Base-by-base conservation (phyloP, 2,329 filamentous ascomycete species). In the Hypoxylon sp. region DNA sequence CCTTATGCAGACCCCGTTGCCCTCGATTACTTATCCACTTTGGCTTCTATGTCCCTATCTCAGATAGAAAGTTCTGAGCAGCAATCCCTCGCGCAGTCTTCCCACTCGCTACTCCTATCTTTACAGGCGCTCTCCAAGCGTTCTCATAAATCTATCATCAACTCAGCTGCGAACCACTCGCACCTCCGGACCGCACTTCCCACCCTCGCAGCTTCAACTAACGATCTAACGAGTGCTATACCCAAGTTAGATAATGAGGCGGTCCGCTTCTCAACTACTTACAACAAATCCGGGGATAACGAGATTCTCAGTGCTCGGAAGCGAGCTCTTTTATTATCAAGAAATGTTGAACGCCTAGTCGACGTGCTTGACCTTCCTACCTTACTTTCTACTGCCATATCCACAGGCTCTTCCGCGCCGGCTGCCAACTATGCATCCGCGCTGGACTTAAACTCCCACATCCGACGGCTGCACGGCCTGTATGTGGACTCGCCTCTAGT, bases 311-410 rank as follows among this genome's bases (percentile, higher is more conserved):
- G 90, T 55, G 84, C 91, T 27, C 88, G 96, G 72, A 93, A 92
- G 75, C 91, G 92, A 76, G 92, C 93, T 0, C 87, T 98, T 76
- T 86, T 97, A 21, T 85, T 98, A 15, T 89, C 93, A 17, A 88
- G 93, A 52, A 98, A 98, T 78, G 91, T 95, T 29, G 95, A 98
- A 78, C 89, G 95, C 61, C 86, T 98, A 2, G 92, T 94, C 31
- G 94, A 98, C 78, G 91, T 98, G 32, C 88, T 99, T 65, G 95
- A 98, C 75, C 87, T 99, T 31, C 96, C 96, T 0, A 90, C 92
- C 0, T 83, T 98, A 35, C 87, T 99, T 13, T 92, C 92, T 11
- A 94, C 94, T 1, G 91, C 94, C 50, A 91, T 94, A 62, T 87
- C 87, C 2, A 82, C 86, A 1, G 85, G 85, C 27, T 81, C 85